Percentiles rank a stretch among this genome's conserved stretches.
phyloP scores from a whole-genome alignment of 768 basidiomycete species.

The Leccinum longicurvipes region DNA sequence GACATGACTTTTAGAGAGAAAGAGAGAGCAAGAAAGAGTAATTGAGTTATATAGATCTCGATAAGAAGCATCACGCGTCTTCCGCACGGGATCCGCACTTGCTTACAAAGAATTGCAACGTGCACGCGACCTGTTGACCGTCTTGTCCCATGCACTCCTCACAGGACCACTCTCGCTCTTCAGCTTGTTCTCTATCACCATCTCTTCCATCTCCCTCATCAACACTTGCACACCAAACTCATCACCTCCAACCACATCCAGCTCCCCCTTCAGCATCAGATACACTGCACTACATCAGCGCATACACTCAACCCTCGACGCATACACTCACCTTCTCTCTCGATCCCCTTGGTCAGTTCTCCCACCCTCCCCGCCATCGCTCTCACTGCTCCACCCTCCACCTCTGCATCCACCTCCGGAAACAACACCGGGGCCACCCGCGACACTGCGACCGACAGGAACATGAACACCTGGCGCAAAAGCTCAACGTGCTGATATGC shows the following conservation, averaged over 20 bases:
- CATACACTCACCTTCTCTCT: slow-evolving; percentile 49
- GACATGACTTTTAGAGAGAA: not conserved
- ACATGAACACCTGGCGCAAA: slow-evolving; percentile 74
- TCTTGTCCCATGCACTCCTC: slow-evolving; percentile 48
- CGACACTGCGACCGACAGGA: slow-evolving; percentile 67
- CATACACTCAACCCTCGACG: too few species aligned
- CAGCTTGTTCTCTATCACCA: slow-evolving; percentile 62
- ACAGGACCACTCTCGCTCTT: slow-evolving; percentile 56
- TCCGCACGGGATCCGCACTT: slow-evolving; percentile 13
- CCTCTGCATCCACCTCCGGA: slow-evolving; percentile 36
- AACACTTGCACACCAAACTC: slow-evolving; percentile 41
- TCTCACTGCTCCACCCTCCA: slow-evolving; percentile 23
- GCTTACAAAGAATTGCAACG: slow-evolving; percentile 29
- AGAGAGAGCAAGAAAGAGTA: not conserved
- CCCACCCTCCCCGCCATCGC: slow-evolving; percentile 45
- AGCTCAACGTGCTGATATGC: slow-evolving; percentile 75
- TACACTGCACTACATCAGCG: slow-evolving; percentile 37
- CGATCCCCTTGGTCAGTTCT: slow-evolving; percentile 41
- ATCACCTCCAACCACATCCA: slow-evolving; percentile 38
- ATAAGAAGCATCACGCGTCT: slow-evolving; percentile 4
- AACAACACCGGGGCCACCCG: slow-evolving; percentile 68
- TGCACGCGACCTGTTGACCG: slow-evolving; percentile 29
- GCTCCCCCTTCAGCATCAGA: slow-evolving; percentile 49
- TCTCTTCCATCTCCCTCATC: slow-evolving; percentile 57
- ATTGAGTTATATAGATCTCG: too few species aligned